Conservation (phyloP, 345 rosid genomes). For the Citrus cavaleriei region DNA sequence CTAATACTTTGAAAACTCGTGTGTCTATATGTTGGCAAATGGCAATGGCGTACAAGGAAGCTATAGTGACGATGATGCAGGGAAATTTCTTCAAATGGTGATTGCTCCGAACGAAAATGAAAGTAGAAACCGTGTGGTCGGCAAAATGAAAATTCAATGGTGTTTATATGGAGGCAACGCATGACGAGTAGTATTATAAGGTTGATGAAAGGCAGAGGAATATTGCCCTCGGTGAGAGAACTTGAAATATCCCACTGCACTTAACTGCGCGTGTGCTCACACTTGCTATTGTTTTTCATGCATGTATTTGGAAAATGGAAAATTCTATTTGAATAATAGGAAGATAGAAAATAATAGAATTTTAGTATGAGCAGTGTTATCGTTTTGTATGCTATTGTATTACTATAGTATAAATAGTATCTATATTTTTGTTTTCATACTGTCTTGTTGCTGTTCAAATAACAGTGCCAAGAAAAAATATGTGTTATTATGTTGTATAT, state of each 20-base stretch:
- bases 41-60: background rate
- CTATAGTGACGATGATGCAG: background rate
- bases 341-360: too few species aligned
- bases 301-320: background rate
- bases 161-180: slow-evolving; percentile 17
- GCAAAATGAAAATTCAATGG: background rate
- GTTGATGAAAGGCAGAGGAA: background rate
- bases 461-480: too few species aligned
- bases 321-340: too few species aligned
- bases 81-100: background rate
- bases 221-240: background rate
- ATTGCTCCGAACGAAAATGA: background rate
- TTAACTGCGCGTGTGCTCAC: slow-evolving; percentile 16
- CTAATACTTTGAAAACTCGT: too few species aligned
- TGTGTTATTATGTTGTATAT: too few species aligned
- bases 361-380: too few species aligned
- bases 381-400: too few species aligned
- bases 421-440: too few species aligned
- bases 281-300: background rate
- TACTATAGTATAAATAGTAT: too few species aligned
- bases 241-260: background rate
- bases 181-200: too few species aligned
- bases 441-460: too few species aligned
- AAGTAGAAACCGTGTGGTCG: background rate
- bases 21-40: too few species aligned